phyloP scores from a whole-genome alignment of 1,139 yeast genomes.

The Saccharomycopsis hybrid region DNA sequence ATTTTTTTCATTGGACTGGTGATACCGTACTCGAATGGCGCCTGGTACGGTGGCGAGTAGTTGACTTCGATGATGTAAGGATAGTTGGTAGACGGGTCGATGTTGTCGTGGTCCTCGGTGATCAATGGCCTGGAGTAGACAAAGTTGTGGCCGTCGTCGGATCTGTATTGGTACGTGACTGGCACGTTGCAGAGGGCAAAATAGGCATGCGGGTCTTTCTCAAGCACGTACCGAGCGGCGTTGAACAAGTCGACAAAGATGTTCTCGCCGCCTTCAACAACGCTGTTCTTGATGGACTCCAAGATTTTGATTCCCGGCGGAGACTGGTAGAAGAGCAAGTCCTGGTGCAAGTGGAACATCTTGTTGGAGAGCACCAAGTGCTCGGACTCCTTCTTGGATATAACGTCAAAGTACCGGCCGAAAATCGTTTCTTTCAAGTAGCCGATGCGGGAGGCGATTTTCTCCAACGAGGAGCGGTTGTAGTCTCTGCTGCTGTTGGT shows the following conservation, averaged over 20 bases:
- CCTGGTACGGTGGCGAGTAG: conserved; percentile 84
- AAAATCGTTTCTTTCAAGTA: conserved; percentile 69
- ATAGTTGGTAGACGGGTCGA: conserved; percentile 27
- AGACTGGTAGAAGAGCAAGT: conserved; percentile 69
- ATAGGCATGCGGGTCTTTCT: conserved; percentile 57
- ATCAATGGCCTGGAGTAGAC: conserved; percentile 60
- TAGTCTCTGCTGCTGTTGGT: conserved; percentile 25
- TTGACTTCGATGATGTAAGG: conserved; percentile 51
- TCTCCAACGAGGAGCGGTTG: conserved; percentile 28
- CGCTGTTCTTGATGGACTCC: conserved; percentile 58
- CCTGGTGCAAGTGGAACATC: conserved; percentile 75
- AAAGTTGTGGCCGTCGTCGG: conserved; percentile 55
- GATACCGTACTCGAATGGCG: conserved; percentile 60
- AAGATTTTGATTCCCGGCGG: conserved; percentile 79
- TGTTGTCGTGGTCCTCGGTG: conserved; percentile 45
- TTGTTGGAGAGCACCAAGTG: conserved; percentile 69
- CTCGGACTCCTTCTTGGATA: conserved; percentile 52
- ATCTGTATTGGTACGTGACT: conserved; percentile 56
- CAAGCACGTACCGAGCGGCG: conserved; percentile 52
- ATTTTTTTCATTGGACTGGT: conserved; percentile 30
- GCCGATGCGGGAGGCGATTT: conserved; percentile 57
- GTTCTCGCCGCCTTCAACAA: conserved; percentile 59
- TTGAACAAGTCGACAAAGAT: conserved; percentile 69
- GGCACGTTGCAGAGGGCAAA: conserved; percentile 59
- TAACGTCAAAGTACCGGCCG: conserved; percentile 69